Base-by-base conservation (phyloP, 164 flowering plant species). In the Berberis thunbergii region DNA sequence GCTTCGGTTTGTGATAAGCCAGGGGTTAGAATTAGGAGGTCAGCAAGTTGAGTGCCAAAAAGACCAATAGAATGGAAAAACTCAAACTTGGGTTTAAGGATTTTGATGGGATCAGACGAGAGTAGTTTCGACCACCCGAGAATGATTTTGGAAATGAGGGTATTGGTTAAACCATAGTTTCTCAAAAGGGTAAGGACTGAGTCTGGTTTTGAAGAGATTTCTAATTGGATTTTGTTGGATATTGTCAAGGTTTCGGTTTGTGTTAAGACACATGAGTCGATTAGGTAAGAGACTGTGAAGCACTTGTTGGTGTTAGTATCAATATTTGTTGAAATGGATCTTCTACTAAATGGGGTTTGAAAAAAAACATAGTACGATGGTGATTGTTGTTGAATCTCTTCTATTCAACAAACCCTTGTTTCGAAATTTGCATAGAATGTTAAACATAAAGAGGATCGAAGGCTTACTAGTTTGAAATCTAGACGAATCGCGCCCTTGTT, bases 51-150 rank as follows among this genome's bases (percentile, higher is more conserved):
- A 3, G 62, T 2, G 2, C 39, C 58, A 4, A 73, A 73, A 69
- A 72, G 1, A 1, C 78, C 78, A 39, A 45, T 49, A 13, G 49
- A 39, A 3, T 38, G 6, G 52, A 79, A 45, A 26, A 63, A 72
- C 3, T 76, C 64, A 7, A 76, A 39, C 41, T 71, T 76, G 48
- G 77, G 75, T 13, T 38, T 41, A 42, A 79, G 45, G 60, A 43
- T 71, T 26, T 38, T 38, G 3, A 13, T 4, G 6, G 66, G 55
- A 43, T 68, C 46, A 0, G 41, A 41, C 12, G 49, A 26, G 57
- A 68, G 66, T 4, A 62, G 6, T 2, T 12, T 0, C 7, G 66
- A 66, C 43, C 6, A 38, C 41, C 48, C 57, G 10, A 41, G 4
- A 49, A 68, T 49, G 39, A 68, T 12, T 10, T 48, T 62, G 12